Percentiles rank a stretch among this genome's conserved stretches.
phyloP scores from a whole-genome alignment of 257 asterid species.

The Cordia subcordata region DNA sequence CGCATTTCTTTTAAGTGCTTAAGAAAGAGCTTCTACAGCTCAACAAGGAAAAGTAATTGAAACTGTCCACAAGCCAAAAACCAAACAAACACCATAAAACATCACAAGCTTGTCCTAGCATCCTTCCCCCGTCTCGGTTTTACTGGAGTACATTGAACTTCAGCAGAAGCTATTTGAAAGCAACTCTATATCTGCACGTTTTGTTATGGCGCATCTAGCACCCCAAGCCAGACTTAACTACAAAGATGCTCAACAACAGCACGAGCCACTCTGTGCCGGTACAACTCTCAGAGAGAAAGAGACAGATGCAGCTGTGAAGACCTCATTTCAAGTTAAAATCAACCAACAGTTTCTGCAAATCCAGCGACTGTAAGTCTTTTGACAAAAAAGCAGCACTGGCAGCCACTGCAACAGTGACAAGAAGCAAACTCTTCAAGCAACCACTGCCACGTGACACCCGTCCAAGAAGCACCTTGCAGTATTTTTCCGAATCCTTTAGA shows the following conservation, averaged over 20 bases:
- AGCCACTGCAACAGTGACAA: constrained; percentile 10
- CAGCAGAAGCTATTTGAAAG: constrained; percentile 7
- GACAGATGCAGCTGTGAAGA: background rate
- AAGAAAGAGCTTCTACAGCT: background rate
- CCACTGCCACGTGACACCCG: constrained; percentile 19
- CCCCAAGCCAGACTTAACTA: constrained; percentile 24
- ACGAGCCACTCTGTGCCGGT: constrained; percentile 13
- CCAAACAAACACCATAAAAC: constrained; percentile 5
- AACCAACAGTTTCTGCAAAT: constrained; percentile 20
- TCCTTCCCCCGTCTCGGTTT: constrained; percentile 9
- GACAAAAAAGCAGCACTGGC: constrained; percentile 16
- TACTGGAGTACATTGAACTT: constrained; percentile 7
- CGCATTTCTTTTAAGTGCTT: background rate
- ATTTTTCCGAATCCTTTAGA: constrained; percentile 24
- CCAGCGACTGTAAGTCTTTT: constrained; percentile 20
- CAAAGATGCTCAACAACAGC: constrained; percentile 9
- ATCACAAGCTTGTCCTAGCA: constrained; percentile 12
- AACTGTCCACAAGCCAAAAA: background rate
- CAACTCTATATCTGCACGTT: constrained; percentile 24
- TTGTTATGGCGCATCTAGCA: constrained; percentile 21
- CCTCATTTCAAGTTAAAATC: constrained; percentile 23
- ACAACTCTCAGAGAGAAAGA: constrained; percentile 7
- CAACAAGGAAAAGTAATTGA: background rate
- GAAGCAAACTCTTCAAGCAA: constrained; percentile 13
- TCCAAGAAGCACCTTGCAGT: constrained; percentile 18